Evolutionary conservation across 1,284 basidiomycete species (phyloP), one percentile per base, ranked within the genome.

Genomic region (Tilletia setariae): DNA sequence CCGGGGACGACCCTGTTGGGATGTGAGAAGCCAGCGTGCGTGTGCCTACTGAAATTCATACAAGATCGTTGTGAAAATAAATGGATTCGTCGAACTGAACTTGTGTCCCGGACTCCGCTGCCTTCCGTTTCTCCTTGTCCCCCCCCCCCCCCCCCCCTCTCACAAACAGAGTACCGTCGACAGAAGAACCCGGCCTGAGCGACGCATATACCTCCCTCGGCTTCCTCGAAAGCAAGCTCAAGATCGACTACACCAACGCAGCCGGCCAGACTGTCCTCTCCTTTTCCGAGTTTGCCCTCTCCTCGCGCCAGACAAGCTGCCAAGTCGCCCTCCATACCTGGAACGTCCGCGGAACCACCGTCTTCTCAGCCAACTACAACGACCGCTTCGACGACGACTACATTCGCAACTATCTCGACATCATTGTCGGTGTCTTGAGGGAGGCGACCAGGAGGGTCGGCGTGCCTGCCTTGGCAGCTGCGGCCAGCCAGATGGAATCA

Each of bases 171-270:
- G n/a, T n/a, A n/a, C n/a, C n/a, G n/a, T n/a, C n/a, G n/a, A n/a
- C n/a, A 59, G 53, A 30, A 21, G 35, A 30, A 28, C 23, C 47
- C 42, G 42, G 47, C 25, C 19, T 44, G 4, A 44, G 63, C 2
- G 63, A 64, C 63, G 63, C 63, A n/a, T 64, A 64, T 44, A 64
- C 63, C 25, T 64, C 63, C 35, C 19, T 64, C 42, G 63, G 63
- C 42, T n/a, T 43, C 11, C 63, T 64, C 63, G 63, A 64, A 25
- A 43, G 30, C 35, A 42, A 44, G 25, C n/a, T 64, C 30, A 40
- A 44, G 35, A 13, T 44, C 43, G 42, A 64, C 46, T 64, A 64
- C 63, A 23, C n/a, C 15, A 11, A n/a, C 42, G 28, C 21, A n/a
- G 15, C 35, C n/a, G 63, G 43, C 13, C 23, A 40, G 30, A 30